Conservation (phyloP, 2,329 filamentous ascomycete species). For the Aureobasidium sp. region DNA sequence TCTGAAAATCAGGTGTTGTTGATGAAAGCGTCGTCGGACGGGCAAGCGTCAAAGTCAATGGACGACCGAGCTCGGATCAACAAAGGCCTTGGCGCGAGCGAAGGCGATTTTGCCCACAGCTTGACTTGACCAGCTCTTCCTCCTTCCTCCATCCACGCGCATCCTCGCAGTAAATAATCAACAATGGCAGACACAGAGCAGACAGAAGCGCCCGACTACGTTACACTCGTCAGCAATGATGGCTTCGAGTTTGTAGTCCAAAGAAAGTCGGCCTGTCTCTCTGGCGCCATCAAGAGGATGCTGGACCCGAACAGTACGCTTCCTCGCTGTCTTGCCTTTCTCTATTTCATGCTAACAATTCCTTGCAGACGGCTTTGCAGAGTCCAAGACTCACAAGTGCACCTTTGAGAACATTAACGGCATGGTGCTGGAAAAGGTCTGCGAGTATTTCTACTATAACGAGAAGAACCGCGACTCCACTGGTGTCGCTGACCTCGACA, state of each 20-base stretch:
- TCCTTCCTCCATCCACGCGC: neutral
- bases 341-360: constrained; percentile 10
- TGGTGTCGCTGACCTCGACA: constrained; percentile 73
- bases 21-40: neutral
- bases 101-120: neutral
- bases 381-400: constrained; percentile 58
- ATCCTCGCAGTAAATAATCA: neutral
- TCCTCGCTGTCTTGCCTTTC: constrained; percentile 13
- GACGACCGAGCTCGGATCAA: neutral
- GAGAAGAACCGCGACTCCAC: constrained; percentile 63
- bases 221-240: constrained; percentile 70
- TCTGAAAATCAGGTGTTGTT: neutral
- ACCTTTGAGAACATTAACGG: constrained; percentile 66
- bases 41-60: neutral
- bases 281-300: constrained; percentile 67
- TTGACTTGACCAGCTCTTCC: neutral
- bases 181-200: constrained; percentile 11
- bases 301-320: constrained; percentile 59
- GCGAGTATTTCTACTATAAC: constrained; percentile 79
- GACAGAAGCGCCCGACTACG: constrained; percentile 48
- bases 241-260: constrained; percentile 70
- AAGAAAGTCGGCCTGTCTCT: constrained; percentile 62
- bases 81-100: neutral
- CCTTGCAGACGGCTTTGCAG: constrained; percentile 53
- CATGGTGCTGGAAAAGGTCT: constrained; percentile 69